Percentiles rank a stretch among this genome's conserved stretches.
Evolutionary conservation across 2,329 filamentous ascomycete genomes (phyloP).

Genomic region (Phaeophleospora eucalypticola): DNA sequence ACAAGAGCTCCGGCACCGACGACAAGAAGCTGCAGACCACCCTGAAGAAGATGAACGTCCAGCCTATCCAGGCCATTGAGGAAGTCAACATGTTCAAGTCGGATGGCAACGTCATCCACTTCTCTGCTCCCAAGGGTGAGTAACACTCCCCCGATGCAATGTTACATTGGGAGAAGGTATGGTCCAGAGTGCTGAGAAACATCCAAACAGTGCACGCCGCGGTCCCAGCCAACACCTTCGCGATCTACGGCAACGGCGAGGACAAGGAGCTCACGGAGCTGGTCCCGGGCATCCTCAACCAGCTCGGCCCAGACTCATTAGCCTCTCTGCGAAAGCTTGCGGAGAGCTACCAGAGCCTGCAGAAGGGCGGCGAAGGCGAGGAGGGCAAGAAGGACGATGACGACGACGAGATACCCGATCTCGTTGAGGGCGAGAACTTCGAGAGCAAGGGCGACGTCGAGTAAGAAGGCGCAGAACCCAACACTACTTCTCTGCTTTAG

Average conservation of each 20-base stretch:
- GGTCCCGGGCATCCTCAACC: slow-evolving; percentile 98
- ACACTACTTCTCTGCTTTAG: slow-evolving; percentile 4
- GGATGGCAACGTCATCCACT: slow-evolving; percentile 99
- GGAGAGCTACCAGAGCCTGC: slow-evolving; percentile 99
- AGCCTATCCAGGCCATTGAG: slow-evolving; percentile 99
- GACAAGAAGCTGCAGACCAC: slow-evolving; percentile 99
- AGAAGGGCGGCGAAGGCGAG: slow-evolving; percentile 83
- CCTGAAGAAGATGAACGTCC: slow-evolving; percentile 99
- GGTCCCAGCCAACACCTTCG: slow-evolving; percentile 97
- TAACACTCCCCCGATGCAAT: slow-evolving; percentile 21
- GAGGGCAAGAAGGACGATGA: slow-evolving; percentile 61
- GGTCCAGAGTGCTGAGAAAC: neutral
- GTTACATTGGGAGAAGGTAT: neutral
- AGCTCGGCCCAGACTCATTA: slow-evolving; percentile 96
- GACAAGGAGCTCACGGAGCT: slow-evolving; percentile 99
- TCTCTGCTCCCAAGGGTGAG: slow-evolving; percentile 93
- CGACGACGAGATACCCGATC: slow-evolving; percentile 88
- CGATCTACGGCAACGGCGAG: slow-evolving; percentile 97
- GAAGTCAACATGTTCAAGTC: slow-evolving; percentile 99
- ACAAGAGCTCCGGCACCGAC: slow-evolving; percentile 86
- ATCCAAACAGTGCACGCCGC: slow-evolving; percentile 76
- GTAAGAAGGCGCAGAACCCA: slow-evolving; percentile 46
- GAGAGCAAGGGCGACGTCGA: slow-evolving; percentile 84
- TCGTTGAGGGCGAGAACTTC: slow-evolving; percentile 97
- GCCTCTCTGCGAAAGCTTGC: slow-evolving; percentile 96